phyloP scores from a whole-genome alignment of 225 moss, liverwort and hornwort species.

The Bryoerythrophyllum caledonicum region DNA sequence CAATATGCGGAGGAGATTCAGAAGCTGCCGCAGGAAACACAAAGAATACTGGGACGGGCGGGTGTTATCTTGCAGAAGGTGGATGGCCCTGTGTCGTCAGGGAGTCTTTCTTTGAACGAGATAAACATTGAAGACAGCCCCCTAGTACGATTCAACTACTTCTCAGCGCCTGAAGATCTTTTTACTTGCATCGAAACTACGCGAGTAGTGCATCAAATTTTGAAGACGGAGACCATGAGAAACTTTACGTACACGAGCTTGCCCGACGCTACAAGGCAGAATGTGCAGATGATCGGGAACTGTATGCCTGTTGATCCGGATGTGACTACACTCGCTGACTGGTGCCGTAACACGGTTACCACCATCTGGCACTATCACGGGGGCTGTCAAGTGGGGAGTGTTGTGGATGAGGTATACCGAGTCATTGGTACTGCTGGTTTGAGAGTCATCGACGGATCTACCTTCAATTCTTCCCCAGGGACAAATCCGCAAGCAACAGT shows the following conservation, averaged over 20 bases:
- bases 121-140: neutral
- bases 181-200: neutral
- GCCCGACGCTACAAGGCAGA: neutral
- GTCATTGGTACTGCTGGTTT: neutral
- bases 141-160: neutral
- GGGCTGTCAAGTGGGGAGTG: neutral
- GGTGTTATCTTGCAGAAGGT: neutral
- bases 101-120: neutral
- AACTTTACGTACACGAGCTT: neutral
- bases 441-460: neutral
- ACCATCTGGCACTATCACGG: slow-evolving; percentile 1
- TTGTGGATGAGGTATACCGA: neutral
- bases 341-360: neutral
- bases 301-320: neutral
- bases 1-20: neutral
- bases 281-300: neutral
- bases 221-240: neutral
- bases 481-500: neutral
- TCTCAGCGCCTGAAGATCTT: neutral
- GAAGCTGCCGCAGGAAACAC: neutral
- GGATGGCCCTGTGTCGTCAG: neutral
- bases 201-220: neutral
- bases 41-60: neutral
- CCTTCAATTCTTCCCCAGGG: neutral
- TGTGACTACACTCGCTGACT: neutral